Conservation (phyloP, 1,284 basidiomycete genomes). For the Hymenochaete sp. region DNA sequence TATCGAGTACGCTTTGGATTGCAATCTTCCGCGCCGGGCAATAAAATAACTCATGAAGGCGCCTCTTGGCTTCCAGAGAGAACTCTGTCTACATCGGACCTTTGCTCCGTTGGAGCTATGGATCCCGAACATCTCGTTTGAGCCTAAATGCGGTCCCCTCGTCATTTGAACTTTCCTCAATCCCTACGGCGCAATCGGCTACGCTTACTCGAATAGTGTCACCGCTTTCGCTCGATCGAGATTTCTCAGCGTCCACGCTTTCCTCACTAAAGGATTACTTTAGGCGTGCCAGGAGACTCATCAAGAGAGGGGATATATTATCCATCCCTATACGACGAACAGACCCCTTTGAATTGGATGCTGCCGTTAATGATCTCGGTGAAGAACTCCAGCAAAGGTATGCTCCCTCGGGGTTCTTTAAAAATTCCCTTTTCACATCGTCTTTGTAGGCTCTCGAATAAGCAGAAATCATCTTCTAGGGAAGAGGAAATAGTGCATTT, state of each 20-base stretch:
- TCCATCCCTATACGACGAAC: slow-evolving; percentile 61
- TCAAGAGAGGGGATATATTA: slow-evolving; percentile 79
- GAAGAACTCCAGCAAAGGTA: slow-evolving; percentile 24
- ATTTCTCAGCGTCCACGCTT: slow-evolving; percentile 66
- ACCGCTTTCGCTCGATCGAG: slow-evolving; percentile 64
- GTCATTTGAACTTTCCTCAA: slow-evolving; percentile 41
- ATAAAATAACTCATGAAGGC: too few relatives aligned
- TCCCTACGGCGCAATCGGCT: slow-evolving; percentile 67
- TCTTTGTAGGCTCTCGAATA: too few relatives aligned
- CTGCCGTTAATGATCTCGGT: slow-evolving; percentile 24
- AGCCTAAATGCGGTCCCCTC: too few relatives aligned
- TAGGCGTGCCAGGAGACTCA: slow-evolving; percentile 45
- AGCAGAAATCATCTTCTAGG: too few relatives aligned
- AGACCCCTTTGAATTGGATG: slow-evolving; percentile 26
- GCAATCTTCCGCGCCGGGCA: not conserved
- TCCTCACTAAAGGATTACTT: slow-evolving; percentile 66
- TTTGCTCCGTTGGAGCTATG: too few relatives aligned
- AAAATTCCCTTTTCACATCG: not conserved
- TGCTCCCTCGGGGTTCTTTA: not conserved
- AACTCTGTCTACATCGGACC: too few relatives aligned
- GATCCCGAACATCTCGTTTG: too few relatives aligned
- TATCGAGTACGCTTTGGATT: not conserved
- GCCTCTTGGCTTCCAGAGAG: too few relatives aligned
- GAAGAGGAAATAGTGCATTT: slow-evolving; percentile 66
- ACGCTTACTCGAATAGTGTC: slow-evolving; percentile 83